phyloP scores from a whole-genome alignment of 2,329 filamentous ascomycete species.

The Penicillium nordicum region DNA sequence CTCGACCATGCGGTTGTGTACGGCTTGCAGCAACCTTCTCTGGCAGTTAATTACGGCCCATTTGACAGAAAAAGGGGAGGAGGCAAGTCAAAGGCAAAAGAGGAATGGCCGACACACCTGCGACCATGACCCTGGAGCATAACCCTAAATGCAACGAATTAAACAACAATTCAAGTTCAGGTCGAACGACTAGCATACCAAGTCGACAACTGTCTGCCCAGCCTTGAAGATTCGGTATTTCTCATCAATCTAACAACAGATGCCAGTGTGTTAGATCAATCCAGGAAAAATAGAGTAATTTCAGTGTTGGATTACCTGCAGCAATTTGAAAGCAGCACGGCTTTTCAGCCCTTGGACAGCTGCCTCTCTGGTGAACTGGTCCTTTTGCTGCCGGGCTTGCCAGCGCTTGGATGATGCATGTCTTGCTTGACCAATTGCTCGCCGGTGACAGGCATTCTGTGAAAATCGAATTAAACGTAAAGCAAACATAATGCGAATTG shows the following conservation, averaged over 20 bases:
- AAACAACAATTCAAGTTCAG: background rate
- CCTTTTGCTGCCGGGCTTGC: slow-evolving; percentile 73
- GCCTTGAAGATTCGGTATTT: slow-evolving; percentile 74
- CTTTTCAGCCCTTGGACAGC: slow-evolving; percentile 79
- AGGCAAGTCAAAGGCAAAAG: background rate
- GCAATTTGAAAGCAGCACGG: slow-evolving; percentile 86
- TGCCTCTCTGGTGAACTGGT: slow-evolving; percentile 70
- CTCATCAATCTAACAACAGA: slow-evolving; percentile 65
- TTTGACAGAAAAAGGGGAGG: background rate
- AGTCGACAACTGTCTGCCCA: slow-evolving; percentile 83
- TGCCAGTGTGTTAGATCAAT: slow-evolving; percentile 1
- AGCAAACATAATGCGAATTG: slow-evolving; percentile 14
- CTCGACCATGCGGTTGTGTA: slow-evolving; percentile 70
- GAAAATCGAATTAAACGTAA: background rate
- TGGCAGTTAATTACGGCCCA: slow-evolving; percentile 6
- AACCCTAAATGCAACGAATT: slow-evolving; percentile 34
- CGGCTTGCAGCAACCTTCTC: slow-evolving; percentile 72
- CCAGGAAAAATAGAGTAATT: background rate
- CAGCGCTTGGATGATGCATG: slow-evolving; percentile 67
- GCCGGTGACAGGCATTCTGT: background rate
- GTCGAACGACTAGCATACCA: slow-evolving; percentile 52
- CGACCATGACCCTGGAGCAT: slow-evolving; percentile 59
- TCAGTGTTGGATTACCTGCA: slow-evolving; percentile 59
- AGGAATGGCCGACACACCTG: slow-evolving; percentile 39
- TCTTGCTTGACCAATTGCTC: slow-evolving; percentile 15